Evolutionary conservation across 176 grass and related monocot genomes (phyloP), one percentile per base, ranked within the genome.

Genomic region (Paspalum notatum): DNA sequence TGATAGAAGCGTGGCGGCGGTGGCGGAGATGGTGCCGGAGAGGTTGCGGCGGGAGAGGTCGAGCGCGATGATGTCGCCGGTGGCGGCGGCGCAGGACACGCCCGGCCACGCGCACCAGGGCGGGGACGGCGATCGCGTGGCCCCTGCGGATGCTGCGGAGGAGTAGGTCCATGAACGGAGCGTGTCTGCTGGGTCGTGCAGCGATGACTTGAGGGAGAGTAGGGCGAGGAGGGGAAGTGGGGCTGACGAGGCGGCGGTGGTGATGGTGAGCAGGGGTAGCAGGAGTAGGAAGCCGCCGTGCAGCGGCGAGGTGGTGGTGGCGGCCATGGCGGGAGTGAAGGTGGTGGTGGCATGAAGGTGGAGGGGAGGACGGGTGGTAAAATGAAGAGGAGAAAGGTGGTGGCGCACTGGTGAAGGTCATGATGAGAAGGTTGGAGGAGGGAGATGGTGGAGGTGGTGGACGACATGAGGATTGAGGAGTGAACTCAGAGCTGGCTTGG

Each of bases 71-170:
- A 98, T 12, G 68, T 69, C 86, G 5, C 92, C 92, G 1, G 75
- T 93, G 20, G 86, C 15, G 0, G 68, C 37, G 84, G 88, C 77
- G 61, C 96, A 98, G 6, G 73, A 12, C 8, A 98, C 89, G 2
- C 88, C 90, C 0, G 88, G 65, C 96, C 96, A 98, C 50, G 82
- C 53, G 87, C 96, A 98, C 96, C 96, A 98, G 7, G 90, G 92
- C 5, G 75, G 92, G 3, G 72, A 46, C 0, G 45, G 75, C 4
- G 85, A 80, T 8, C 74, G 79, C 7, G 83, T 76, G 17, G 83
- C 68, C 5, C 86, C 79, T 0, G 87, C 47, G 0, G 79, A 75
- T 1, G 83, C 82, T 5, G 81, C 86, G 2, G 83, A 20, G 8
- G 92, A 77, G 82, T 92, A 92, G 6, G 90, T 87, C 95, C 95